Base-by-base conservation (phyloP, 257 asterid species). In the Knoxia roxburghii region DNA sequence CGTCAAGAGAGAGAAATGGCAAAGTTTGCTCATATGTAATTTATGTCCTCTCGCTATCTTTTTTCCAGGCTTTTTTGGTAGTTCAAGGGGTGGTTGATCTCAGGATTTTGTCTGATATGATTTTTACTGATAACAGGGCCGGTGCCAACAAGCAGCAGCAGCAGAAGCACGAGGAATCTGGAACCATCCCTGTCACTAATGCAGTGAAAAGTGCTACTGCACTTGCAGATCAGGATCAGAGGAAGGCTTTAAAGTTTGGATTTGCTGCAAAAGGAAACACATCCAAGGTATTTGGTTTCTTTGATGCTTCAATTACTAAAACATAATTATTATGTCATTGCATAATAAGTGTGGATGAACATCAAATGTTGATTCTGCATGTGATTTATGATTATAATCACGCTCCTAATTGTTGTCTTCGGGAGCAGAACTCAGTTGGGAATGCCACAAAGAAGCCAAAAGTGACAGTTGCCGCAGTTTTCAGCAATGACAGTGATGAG, bases 1-100 rank as follows among this genome's bases (percentile, higher is more conserved):
- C 97, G 96, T 53, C 95, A 84, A 76, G 96, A 90, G 68, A 87
- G 69, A 85, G 97, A 90, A 82, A 84, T 94, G 89, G 96, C 92
- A 41, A 94, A 94, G 81, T 87, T 87, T 76, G 80, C 80, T 65
- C 97, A 88, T 73, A 94, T 87, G 97, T 94, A 84, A 18, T 24
- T 30, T 60, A 43, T 39, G 18, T 32, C 21, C 21, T 68, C 52
- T 62, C 35, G 32, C 55, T 29, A 2, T 0, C 37, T 20, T 49
- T 18, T 62, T 29, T 43, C 33, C 12, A 40, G 54, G 18, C 7
- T 1, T 18, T 49, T 37, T 20, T 21, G 51, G 26, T 35, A 37
- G 48, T n/a, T 6, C 11, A 50, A 27, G n/a, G n/a, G n/a, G 45
- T 32, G 37, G 67, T 20, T 24, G 6, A 27, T 37, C 23, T 27